These are phyloP conservation scores for Mortierella sp. DNA, from an alignment of 371 early-diverging fungal genomes.

Conservation along the genomic window DNA sequence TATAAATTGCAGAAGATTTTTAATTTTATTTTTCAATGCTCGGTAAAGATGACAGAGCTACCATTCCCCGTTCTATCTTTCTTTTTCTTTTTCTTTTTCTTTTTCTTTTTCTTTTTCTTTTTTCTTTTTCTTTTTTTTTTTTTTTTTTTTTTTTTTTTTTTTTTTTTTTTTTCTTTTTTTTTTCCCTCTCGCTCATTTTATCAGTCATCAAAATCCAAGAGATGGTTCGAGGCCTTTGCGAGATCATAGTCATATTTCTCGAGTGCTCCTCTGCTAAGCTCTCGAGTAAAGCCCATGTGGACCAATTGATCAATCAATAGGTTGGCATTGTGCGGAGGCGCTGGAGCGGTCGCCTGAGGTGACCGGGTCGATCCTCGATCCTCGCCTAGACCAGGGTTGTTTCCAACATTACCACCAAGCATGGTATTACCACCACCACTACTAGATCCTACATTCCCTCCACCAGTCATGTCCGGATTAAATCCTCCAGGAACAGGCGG, in stretches of 20 bases:
- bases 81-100: too few relatives aligned
- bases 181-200: not conserved
- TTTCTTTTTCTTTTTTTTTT: slow-evolving; percentile 9
- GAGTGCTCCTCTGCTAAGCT: slow-evolving; percentile 80
- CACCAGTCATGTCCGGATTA: not conserved
- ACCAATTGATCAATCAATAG: slow-evolving; percentile 62
- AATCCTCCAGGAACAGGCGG: slow-evolving; percentile 8
- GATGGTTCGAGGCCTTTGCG: slow-evolving; percentile 81
- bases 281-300: slow-evolving; percentile 84
- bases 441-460: not conserved
- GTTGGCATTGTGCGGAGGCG: slow-evolving; percentile 38
- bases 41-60: too few relatives aligned
- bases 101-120: not conserved
- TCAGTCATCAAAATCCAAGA: slow-evolving; percentile 70
- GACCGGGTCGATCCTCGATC: not conserved
- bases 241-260: slow-evolving; percentile 84
- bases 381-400: not conserved
- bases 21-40: too few relatives aligned
- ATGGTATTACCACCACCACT: not conserved
- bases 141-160: slow-evolving; percentile 23
- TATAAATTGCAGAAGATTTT: too few relatives aligned
- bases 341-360: slow-evolving; percentile 19
- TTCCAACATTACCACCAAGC: not conserved
- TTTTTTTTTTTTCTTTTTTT: not conserved
- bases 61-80: too few relatives aligned